A percentile compares a stretch with the other conserved stretches of the same genome.
phyloP scores from a whole-genome alignment of 306 rosid genomes.

The Carpinus viminea region DNA sequence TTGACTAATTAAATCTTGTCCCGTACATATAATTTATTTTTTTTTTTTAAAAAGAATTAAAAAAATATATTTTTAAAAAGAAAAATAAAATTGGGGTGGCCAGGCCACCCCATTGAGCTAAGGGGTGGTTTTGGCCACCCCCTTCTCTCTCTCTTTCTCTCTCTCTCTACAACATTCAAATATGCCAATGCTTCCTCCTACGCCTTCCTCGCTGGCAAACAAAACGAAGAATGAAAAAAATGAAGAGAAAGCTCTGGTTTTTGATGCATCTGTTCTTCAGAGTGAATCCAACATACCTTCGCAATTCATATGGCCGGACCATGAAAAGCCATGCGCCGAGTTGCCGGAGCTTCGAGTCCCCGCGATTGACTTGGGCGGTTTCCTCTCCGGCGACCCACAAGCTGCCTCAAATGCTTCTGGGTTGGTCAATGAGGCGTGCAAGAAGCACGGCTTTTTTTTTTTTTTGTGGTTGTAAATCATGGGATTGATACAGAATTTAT shows the following conservation, averaged over 20 bases:
- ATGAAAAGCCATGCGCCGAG: slow-evolving; percentile 44
- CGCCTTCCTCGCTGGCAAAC: slow-evolving; percentile 31
- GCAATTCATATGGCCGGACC: slow-evolving; percentile 65
- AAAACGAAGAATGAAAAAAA: slow-evolving; percentile 15
- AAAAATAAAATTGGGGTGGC: too few species aligned
- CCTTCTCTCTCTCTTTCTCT: neutral
- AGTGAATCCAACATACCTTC: slow-evolving; percentile 41
- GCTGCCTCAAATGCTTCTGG: slow-evolving; percentile 33
- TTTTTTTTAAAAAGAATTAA: too few species aligned
- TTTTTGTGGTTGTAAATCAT: slow-evolving; percentile 70
- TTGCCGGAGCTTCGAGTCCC: slow-evolving; percentile 46
- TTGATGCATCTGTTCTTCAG: slow-evolving; percentile 34
- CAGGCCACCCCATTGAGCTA: too few species aligned
- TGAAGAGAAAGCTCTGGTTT: slow-evolving; percentile 14
- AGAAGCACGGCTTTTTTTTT: slow-evolving; percentile 73
- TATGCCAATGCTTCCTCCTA: slow-evolving; percentile 40
- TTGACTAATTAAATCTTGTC: too few species aligned
- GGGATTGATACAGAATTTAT: slow-evolving; percentile 59
- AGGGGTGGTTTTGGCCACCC: too few species aligned
- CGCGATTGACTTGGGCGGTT: slow-evolving; percentile 43
- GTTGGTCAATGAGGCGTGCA: slow-evolving; percentile 61
- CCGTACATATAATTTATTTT: too few species aligned
- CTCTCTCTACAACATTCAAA: slow-evolving; percentile 1
- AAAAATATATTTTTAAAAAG: too few species aligned
- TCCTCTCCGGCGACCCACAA: slow-evolving; percentile 40